Evolutionary conservation across 352 stramenopile species (phyloP).

Genomic region (Phytophthora aleatoria): DNA sequence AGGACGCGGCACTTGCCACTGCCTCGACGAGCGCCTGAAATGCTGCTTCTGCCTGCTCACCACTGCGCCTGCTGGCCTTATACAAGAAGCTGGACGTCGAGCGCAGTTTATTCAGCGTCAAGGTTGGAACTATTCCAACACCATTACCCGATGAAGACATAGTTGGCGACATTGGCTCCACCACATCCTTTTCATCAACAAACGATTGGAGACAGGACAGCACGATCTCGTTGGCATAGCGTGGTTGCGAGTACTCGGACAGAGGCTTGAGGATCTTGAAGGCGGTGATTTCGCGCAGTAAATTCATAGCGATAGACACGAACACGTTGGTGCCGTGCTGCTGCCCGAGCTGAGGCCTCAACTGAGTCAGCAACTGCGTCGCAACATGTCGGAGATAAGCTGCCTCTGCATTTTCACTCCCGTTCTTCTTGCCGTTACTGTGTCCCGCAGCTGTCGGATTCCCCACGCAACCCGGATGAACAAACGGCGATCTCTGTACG

Average conservation of each 20-base stretch:
- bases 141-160: slow-evolving; percentile 21
- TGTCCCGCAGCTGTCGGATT: background rate
- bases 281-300: slow-evolving; percentile 61
- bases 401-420: slow-evolving; percentile 46
- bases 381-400: slow-evolving; percentile 73
- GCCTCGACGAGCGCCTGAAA: slow-evolving; percentile 74
- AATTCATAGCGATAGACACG: slow-evolving; percentile 67
- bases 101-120: slow-evolving; percentile 62
- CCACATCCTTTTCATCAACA: slow-evolving; percentile 40
- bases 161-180: slow-evolving; percentile 13
- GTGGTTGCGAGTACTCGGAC: slow-evolving; percentile 69
- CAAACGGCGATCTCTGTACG: slow-evolving; percentile 62
- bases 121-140: slow-evolving; percentile 32
- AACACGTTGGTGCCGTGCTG: slow-evolving; percentile 64
- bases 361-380: slow-evolving; percentile 63
- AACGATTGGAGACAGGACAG: slow-evolving; percentile 45
- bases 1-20: slow-evolving; percentile 54
- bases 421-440: slow-evolving; percentile 30
- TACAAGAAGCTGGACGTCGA: slow-evolving; percentile 73
- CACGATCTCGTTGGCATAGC: slow-evolving; percentile 73
- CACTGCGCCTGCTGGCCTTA: slow-evolving; percentile 67
- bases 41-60: slow-evolving; percentile 70
- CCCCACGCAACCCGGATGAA: slow-evolving; percentile 70
- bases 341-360: slow-evolving; percentile 64
- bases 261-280: slow-evolving; percentile 76